Evolutionary conservation across 805 yeast genomes (phyloP).

Genomic region (Spathaspora hagerdaliae): DNA sequence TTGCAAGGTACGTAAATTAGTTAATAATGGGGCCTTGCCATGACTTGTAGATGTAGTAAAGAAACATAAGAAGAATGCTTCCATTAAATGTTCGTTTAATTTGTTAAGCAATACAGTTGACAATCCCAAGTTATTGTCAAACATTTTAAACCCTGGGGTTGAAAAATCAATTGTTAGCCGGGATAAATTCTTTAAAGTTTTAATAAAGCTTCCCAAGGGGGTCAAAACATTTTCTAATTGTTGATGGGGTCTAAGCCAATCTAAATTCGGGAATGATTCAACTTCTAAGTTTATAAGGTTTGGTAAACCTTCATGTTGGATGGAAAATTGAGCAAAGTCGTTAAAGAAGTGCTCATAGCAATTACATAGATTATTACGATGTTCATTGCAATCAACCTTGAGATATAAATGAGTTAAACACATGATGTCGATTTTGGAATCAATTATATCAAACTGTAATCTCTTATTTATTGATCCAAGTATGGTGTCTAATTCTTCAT

Average conservation of each 20-base stretch:
- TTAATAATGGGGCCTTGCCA: slow-evolving; percentile 6
- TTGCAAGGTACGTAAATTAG: slow-evolving; percentile 20
- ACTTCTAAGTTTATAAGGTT: slow-evolving; percentile 25
- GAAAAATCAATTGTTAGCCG: slow-evolving; percentile 28
- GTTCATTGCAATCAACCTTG: slow-evolving; percentile 29
- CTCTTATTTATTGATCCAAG: slow-evolving; percentile 15
- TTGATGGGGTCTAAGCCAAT: slow-evolving; percentile 34
- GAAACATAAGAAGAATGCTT: slow-evolving; percentile 30
- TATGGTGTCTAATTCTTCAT: slow-evolving; percentile 5
- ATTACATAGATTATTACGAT: slow-evolving; percentile 16
- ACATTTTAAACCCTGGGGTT: slow-evolving; percentile 35
- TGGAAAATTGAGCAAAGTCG: slow-evolving; percentile 19
- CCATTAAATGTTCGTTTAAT: slow-evolving; percentile 30
- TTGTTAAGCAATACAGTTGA: slow-evolving; percentile 25
- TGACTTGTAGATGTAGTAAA: slow-evolving; percentile 8
- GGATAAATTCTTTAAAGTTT: slow-evolving; percentile 18
- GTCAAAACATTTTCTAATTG: slow-evolving; percentile 23
- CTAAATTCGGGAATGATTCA: slow-evolving; percentile 28
- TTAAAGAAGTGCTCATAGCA: slow-evolving; percentile 26
- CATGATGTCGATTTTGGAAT: slow-evolving; percentile 21
- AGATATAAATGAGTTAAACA: slow-evolving; percentile 19
- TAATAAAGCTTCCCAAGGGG: slow-evolving; percentile 28
- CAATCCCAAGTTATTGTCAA: slow-evolving; percentile 27
- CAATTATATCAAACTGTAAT: slow-evolving; percentile 16
- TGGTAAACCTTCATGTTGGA: slow-evolving; percentile 23